Base-by-base conservation (phyloP, 73 alveolate genomes). In the Diophrys appendiculata region DNA sequence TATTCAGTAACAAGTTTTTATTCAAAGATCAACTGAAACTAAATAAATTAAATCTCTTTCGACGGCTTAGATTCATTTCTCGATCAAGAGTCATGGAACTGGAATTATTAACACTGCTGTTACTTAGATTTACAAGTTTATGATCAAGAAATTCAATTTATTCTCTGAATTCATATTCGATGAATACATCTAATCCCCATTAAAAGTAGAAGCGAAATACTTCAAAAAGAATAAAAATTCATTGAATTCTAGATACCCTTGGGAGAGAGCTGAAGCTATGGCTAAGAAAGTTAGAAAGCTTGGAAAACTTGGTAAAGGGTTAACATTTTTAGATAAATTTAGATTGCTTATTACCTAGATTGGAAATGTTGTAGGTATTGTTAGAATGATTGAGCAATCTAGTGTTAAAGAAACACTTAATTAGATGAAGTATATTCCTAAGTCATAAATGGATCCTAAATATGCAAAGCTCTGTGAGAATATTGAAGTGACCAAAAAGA, bases 311-410 rank as follows among this genome's bases (percentile, higher is more conserved):
- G 92, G 96, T 72, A 93, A 94, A 35, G 96, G 91, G 53, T 56
- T 55, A 35, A 90, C 93, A 73, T 91, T 86, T 81, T 76, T 91
- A 65, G 97, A 91, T 86, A 93, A 96, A 80, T 95, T 85, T 79
- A 93, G 96, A 90, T 80, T 88, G 78, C 75, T 91, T 29, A 93
- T 97, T 27, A 97, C 99, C 11, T 94, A 96, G 82, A 96, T 97
- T 52, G 99, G 99, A 52, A 97, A 97, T 83, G 92, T 97, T 11
- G 86, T 97, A 26, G 99, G 99, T 35, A 88, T 90, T 69, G 98
- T 97, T 8, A 89, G 99, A 80, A 84, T 96, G 83, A 93, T 97
- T 30, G 79, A 98, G 78, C 91, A 96, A 5, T 98, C 99, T 35
- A 90, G 96, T 31, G 87, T 97, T 76, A 96, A 96, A 81, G 95